Conservation (phyloP, 441 rosid species). For the Brassica hybrid region DNA sequence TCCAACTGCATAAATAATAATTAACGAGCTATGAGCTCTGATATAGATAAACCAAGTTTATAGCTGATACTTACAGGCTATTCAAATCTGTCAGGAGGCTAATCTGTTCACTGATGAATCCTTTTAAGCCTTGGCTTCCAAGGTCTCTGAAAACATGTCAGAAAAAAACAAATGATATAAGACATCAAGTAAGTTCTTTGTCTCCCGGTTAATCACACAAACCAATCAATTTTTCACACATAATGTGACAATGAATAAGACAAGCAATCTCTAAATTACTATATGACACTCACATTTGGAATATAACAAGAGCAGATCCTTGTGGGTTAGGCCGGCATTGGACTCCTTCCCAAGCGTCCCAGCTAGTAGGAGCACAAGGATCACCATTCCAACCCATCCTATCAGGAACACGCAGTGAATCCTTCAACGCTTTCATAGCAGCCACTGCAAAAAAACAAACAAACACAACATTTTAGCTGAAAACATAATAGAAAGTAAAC, state of each 20-base stretch:
- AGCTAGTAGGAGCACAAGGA: constrained; percentile 96
- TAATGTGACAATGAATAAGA: background rate
- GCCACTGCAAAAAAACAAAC: constrained; percentile 46
- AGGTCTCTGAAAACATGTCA: constrained; percentile 71
- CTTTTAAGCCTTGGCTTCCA: constrained; percentile 93
- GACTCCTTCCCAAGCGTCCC: constrained; percentile 99
- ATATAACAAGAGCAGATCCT: constrained; percentile 75
- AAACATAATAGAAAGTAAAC: too few species aligned
- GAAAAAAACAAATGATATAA: background rate
- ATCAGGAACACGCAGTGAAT: constrained; percentile 81
- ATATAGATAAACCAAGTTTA: constrained; percentile 15
- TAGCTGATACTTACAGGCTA: constrained; percentile 74
- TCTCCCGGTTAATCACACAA: background rate
- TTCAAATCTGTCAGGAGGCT: constrained; percentile 82
- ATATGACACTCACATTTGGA: constrained; percentile 72
- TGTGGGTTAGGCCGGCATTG: constrained; percentile 70
- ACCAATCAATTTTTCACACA: background rate
- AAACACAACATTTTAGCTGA: background rate
- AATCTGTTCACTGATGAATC: constrained; percentile 83
- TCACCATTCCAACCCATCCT: constrained; percentile 99
- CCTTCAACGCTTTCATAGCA: constrained; percentile 94
- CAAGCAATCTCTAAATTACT: background rate
- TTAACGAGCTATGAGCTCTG: constrained; percentile 5
- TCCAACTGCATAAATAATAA: constrained; percentile 6
- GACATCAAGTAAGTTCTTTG: background rate